A percentile compares a stretch with the other conserved stretches of the same genome.
Evolutionary conservation across 164 flowering plant genomes (phyloP).

Genomic region (Annona squamosa): DNA sequence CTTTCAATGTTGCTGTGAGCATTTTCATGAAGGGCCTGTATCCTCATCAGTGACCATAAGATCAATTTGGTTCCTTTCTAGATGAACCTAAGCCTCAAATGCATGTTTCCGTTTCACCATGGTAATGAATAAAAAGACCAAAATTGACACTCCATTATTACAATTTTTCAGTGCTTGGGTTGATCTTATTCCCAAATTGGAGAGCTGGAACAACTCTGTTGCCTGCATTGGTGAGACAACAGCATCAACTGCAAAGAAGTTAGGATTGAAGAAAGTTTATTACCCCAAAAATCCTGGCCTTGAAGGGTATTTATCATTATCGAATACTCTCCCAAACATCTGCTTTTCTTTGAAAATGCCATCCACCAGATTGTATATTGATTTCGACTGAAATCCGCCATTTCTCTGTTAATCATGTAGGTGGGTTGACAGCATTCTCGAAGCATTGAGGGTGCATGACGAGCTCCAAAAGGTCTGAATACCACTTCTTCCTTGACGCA

Average conservation of each 20-base stretch:
- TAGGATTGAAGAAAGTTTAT: constrained; percentile 67
- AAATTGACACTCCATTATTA: not conserved
- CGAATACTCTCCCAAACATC: not conserved
- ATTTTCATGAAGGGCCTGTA: not conserved
- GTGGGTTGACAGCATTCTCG: constrained; percentile 77
- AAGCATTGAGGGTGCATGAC: constrained; percentile 59
- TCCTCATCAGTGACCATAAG: not conserved
- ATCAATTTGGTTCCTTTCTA: not conserved
- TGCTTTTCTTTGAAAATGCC: not conserved
- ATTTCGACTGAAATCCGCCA: not conserved
- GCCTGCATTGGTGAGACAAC: constrained; percentile 98
- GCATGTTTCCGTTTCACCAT: not conserved
- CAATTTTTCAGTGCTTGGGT: constrained; percentile 62
- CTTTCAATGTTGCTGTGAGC: not conserved
- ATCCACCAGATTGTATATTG: not conserved
- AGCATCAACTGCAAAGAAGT: constrained; percentile 66
- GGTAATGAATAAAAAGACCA: not conserved
- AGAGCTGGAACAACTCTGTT: constrained; percentile 57
- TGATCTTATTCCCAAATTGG: constrained; percentile 43
- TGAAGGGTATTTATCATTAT: constrained; percentile 60
- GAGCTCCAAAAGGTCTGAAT: constrained; percentile 24
- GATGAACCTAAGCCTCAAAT: not conserved
- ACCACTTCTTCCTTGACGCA: not conserved
- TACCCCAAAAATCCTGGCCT: constrained; percentile 76
- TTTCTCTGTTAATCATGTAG: constrained; percentile 25